Base-by-base conservation (phyloP, 805 yeast genomes). In the Torulaspora gathmanii region DNA sequence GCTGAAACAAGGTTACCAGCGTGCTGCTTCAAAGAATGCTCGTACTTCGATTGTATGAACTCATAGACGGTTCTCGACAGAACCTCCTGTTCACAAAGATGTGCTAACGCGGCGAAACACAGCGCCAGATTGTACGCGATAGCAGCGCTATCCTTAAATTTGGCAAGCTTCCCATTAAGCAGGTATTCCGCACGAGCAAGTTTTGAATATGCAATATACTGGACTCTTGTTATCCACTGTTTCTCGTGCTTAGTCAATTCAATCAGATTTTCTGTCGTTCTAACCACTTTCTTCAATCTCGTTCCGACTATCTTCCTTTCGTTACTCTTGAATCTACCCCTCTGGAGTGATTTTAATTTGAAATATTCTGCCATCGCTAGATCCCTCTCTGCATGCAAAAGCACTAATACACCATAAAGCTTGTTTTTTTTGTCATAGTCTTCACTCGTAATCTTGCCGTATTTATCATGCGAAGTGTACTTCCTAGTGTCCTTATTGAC, bases 301-400 rank as follows among this genome's bases (percentile, higher is more conserved):
- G 89, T 76, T 9, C 72, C 59, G 54, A 84, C 67, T 47, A 82
- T 75, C 44, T 74, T 74, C 51, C 63, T 61, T 60, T 64, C 68
- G 39, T 55, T 51, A 7, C 48, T 54, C 47, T 70, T 63, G 27
- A 57, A 51, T 26, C 56, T 54, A 31, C 64, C 63, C 43, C 68
- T 60, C 34, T 53, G 56, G 28, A 62, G 56, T n/a, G 60, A 57
- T 41, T 58, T 57, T 37, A 60, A 28, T 41, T 62, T 64, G 30
- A 62, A 52, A 16, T 47, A 45, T 45, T 64, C 68, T 12, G 53
- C 62, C 15, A 59, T 39, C 4, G 64, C 57, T 25, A 60, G 69
- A 54, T 87, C 86, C 59, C 96, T 76, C 64, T 93, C 98, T 1
- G 84, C 80, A n/a, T 75, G 74, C 46, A 79, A 70, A 19, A 89